Conservation (phyloP, 805 yeast genomes). For the Myxozyma sirexii region DNA sequence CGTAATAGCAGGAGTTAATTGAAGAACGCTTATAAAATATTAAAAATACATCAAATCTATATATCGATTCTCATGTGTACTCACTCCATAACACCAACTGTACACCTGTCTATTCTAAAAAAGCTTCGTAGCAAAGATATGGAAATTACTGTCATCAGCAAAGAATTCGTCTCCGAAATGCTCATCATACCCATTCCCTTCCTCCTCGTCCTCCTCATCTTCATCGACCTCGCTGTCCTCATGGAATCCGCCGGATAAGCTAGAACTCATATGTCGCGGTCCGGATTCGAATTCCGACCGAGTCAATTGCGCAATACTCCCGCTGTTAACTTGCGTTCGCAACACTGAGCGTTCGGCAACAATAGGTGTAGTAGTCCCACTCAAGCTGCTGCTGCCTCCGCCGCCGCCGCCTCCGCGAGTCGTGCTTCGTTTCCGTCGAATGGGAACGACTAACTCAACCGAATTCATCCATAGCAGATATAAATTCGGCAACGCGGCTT, state of each 20-base stretch:
- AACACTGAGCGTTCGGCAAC: not conserved
- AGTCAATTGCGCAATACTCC: not conserved
- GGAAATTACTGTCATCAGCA: constrained; percentile 29
- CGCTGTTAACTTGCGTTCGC: not conserved
- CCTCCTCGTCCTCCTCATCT: constrained; percentile 12
- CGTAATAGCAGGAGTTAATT: too few species aligned
- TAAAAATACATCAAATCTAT: too few species aligned
- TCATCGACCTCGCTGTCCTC: constrained; percentile 3
- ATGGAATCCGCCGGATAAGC: not conserved
- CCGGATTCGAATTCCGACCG: not conserved
- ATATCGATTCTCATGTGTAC: too few species aligned
- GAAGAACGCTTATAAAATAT: too few species aligned
- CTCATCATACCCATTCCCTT: constrained; percentile 12
- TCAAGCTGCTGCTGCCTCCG: too few species aligned
- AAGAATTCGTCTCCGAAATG: constrained; percentile 26
- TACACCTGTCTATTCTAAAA: too few species aligned
- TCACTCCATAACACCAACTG: too few species aligned
- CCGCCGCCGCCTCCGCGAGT: too few species aligned
- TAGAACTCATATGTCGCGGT: not conserved
- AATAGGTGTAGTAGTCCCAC: not conserved
- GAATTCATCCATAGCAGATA: constrained; percentile 32
- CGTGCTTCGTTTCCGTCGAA: constrained; percentile 7
- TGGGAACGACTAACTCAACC: constrained; percentile 23
- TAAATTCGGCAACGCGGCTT: constrained; percentile 16
- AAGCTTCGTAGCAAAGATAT: constrained; percentile 18